Evolutionary conservation across 805 yeast genomes (phyloP).

Genomic region (Yamadazyma nakazawae): DNA sequence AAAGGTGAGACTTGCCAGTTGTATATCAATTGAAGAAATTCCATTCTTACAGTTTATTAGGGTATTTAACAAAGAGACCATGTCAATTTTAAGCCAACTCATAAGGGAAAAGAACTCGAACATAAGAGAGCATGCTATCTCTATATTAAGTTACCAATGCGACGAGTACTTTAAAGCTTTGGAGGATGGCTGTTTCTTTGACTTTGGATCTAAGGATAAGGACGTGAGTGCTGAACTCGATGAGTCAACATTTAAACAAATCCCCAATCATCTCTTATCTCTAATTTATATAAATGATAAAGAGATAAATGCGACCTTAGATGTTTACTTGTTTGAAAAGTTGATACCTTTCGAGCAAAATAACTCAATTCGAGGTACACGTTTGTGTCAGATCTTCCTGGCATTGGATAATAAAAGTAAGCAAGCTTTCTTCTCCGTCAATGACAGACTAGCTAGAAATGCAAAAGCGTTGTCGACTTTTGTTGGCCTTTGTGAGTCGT

Average conservation of each 20-base stretch:
- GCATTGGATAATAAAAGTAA: conserved; percentile 55
- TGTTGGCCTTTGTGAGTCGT: conserved; percentile 47
- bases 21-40: conserved; percentile 47
- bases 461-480: conserved; percentile 50
- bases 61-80: conserved; percentile 45
- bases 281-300: conserved; percentile 72
- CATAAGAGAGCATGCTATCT: conserved; percentile 60
- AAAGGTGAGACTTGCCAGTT: conserved; percentile 62
- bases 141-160: conserved; percentile 53
- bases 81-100: conserved; percentile 56
- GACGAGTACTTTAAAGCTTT: conserved; percentile 36
- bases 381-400: conserved; percentile 49
- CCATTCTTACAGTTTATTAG: conserved; percentile 48
- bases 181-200: conserved; percentile 17
- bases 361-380: conserved; percentile 44
- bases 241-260: conserved; percentile 35
- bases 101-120: conserved; percentile 67
- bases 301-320: conserved; percentile 63
- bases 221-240: conserved; percentile 25
- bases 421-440: conserved; percentile 65
- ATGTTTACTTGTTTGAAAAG: conserved; percentile 54
- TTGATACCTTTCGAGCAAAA: conserved; percentile 55
- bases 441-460: conserved; percentile 63
- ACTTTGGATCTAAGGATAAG: conserved; percentile 27
- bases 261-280: conserved; percentile 65